A percentile compares a stretch with the other conserved stretches of the same genome.
Conservation (phyloP, 495 filamentous ascomycete genomes). For the Aspergillus ellipticus region DNA sequence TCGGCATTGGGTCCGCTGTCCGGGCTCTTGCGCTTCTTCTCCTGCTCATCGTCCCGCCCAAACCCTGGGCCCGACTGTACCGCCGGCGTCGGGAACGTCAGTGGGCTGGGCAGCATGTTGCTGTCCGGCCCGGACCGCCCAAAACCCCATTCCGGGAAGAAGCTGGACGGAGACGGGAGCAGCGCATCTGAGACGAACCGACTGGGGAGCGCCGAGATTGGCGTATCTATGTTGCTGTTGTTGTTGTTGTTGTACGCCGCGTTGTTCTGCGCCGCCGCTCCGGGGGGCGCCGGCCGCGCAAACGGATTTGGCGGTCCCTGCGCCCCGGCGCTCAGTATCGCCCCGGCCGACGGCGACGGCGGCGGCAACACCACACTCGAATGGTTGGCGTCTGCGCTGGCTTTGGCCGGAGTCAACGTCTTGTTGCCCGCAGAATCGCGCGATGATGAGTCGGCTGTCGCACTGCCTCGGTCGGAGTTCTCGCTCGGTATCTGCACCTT, state of each 20-base stretch:
- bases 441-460: conserved; percentile 70
- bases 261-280: conserved; percentile 30
- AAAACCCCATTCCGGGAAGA: conserved; percentile 89
- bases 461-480: conserved; percentile 76
- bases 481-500: conserved; percentile 95
- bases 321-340: conserved; percentile 85
- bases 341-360: conserved; percentile 83
- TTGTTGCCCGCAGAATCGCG: conserved; percentile 63
- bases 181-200: conserved; percentile 82
- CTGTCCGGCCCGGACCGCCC: conserved; percentile 59
- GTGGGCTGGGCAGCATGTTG: conserved; percentile 83
- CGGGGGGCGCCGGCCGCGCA: conserved; percentile 71
- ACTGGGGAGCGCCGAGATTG: conserved; percentile 93
- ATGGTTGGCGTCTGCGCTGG: conserved; percentile 53
- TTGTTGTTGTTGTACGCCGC: conserved; percentile 58
- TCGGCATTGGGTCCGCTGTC: conserved; percentile 40
- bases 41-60: conserved; percentile 52
- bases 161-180: conserved; percentile 81
- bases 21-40: conserved; percentile 53
- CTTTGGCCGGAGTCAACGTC: conserved; percentile 47
- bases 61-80: conserved; percentile 68
- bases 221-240: conserved; percentile 83
- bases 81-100: conserved; percentile 88
- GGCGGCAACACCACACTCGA: conserved; percentile 81
- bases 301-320: conserved; percentile 94